Base-by-base conservation (phyloP, 495 filamentous ascomycete species). In the Lasiosphaeria miniovina region DNA sequence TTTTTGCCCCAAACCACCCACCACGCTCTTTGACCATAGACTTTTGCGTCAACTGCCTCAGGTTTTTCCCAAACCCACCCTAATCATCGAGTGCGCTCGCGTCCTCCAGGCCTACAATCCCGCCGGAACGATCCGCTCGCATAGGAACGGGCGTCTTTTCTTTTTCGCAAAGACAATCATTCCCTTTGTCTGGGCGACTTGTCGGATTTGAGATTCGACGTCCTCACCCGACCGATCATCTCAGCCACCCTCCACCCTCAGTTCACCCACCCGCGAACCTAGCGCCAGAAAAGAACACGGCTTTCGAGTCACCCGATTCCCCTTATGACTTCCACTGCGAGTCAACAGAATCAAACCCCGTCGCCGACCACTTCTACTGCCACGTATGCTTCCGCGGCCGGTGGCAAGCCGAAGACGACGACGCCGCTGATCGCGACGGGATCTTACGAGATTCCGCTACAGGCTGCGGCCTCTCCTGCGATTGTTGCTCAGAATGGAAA, bases 401-500 rank as follows among this genome's bases (percentile, higher is more conserved):
- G 85, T 80, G 89, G 90, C 77, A 92, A 91, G 80, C 93, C 89
- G 82, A 76, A 74, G 59, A 78, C 82, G 60, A 76, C 81, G 61
- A 80, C 82, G 71, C 81, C 85, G 61, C 82, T 86, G 75, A 84
- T 87, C 76, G 88, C 87, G 80, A 80, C 85, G 69, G 86, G 87
- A 78, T 84, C 88, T 63, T 74, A 76, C 54, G 24, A 24, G 24
- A 24, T 24, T 24, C 74, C 77, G 57, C 77, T 82, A 62, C 81
- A 85, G 78, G 87, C 86, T 78, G 88, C 87, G 75, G 88, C 84
- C 68, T 86, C 84, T 61, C 80, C 87, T 67, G 81, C 83, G 57
- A 67, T 73, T 54, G 62, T 76, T 68, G 84, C 91, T 74, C 87
- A 94, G 61, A 75, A 84, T 95, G 91, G 87, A 73, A 94, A 94